These are phyloP conservation scores for Filosporella fistucella DNA, from an alignment of 495 filamentous ascomycete species.

Conservation along the genomic window DNA sequence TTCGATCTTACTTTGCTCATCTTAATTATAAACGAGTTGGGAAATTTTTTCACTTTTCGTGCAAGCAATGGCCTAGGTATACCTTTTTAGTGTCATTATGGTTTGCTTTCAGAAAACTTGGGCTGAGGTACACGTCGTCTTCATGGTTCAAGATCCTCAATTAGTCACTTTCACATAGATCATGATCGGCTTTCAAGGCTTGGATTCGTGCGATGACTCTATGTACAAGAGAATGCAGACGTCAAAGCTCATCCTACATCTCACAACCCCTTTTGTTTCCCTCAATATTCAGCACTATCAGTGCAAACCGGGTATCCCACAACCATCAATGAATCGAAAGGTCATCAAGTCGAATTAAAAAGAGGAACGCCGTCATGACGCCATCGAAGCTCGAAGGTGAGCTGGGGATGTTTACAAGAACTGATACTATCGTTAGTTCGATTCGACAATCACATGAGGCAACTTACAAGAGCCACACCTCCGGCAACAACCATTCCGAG, in stretches of 20 bases:
- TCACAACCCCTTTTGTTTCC: conserved; percentile 9
- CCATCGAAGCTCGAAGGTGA: conserved; percentile 15
- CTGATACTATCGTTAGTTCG: conserved; percentile 9
- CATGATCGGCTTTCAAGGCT: conserved; percentile 6
- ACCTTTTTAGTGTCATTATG: too few relatives aligned
- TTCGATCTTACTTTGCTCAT: too few relatives aligned
- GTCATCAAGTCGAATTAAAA: conserved; percentile 12
- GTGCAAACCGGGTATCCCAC: conserved; percentile 17
- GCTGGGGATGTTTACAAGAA: conserved; percentile 17
- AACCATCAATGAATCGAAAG: conserved; percentile 21
- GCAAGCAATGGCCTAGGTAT: too few relatives aligned
- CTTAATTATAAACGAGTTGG: too few relatives aligned
- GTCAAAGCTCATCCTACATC: conserved; percentile 19
- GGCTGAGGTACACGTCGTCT: too few relatives aligned
- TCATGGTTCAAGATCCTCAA: too few relatives aligned
- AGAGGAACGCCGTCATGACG: conserved; percentile 11
- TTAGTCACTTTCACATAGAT: too few relatives aligned
- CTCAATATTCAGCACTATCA: conserved; percentile 14
- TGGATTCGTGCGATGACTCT: conserved; percentile 16
- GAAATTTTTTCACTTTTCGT: too few relatives aligned
- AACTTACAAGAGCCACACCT: conserved; percentile 24
- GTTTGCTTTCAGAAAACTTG: too few relatives aligned
- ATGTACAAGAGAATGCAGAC: conserved; percentile 24
- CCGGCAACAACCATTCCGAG: conserved; percentile 23
- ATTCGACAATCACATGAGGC: neutral